Base-by-base conservation (phyloP, 805 yeast genomes). In the Lachancea fermentati region DNA sequence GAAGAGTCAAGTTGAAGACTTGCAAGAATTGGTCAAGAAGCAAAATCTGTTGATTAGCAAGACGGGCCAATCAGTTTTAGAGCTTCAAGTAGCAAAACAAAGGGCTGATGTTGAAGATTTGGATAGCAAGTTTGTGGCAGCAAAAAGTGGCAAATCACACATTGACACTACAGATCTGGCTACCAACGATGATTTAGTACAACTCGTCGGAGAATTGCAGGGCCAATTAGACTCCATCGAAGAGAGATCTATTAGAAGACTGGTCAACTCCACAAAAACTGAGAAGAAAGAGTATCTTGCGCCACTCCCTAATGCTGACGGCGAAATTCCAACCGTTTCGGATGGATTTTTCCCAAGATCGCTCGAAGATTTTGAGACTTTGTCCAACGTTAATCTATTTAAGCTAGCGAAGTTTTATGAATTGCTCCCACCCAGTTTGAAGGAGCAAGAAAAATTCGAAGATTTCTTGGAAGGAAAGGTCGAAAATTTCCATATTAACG, bases 191-290 rank as follows among this genome's bases (percentile, higher is more conserved):
- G 97, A 91, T 55, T 65, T 89, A 9, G 84, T 84, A 3, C 91
- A 86, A 56, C 68, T 89, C 34, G 97, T 88, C 11, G 86, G 85
- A 8, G 97, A 89, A 60, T 66, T 89, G 41, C 97, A 89, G 62
- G 85, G 85, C 6, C 97, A 89, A 63, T 70, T 89, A 54, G 89
- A 85, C 39, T 67, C 73, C 17, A 58, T 84, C 25, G 97, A 89
- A 56, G 85, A 85, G 49, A 73, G 95, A 50, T 75, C 83, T 13
- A 73, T 85, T 32, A 72, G 84, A 48, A 72, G 97, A 60, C 66
- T 79, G 3, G 73, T 76, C 47, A 88, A 88, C 57, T 67, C 84
- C 1, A 69, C 71, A 18, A 67, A 78, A 41, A 50, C 55, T 0
- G 57, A 59, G 0, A 61, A 63, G 8, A 64, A 64, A 12, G 78